Evolutionary conservation across 1,139 yeast genomes (phyloP), one percentile per base, ranked within the genome.

Genomic region (Pneumocystis sp.): DNA sequence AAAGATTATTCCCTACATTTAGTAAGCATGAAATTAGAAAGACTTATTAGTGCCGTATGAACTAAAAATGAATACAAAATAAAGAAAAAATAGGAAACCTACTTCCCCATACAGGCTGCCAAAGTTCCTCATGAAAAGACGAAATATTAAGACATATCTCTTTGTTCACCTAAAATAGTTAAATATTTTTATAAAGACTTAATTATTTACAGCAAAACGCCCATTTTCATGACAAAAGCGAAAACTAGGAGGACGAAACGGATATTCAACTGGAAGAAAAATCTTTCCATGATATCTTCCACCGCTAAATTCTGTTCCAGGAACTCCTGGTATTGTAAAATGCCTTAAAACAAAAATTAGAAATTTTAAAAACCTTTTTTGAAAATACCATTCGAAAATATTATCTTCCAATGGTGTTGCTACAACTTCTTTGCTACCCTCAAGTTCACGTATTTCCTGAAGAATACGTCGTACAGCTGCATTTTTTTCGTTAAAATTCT

Each of bases 91-190:
- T 25, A 21, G 21, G 12, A 50, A 50, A 25, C 57, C 12, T 10
- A 50, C 57, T 50, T 8, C 68, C 68, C 69, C 69, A 67, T 37
- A 67, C 66, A 15, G 69, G 69, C 25, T 61, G 66, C 69, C 69
- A 67, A 45, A 67, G 69, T 50, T 67, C 69, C n/a, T 59, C 69
- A 59, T 67, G 69, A 62, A 67, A 67, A 29, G 66, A 65, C 19
- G 68, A 65, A 7, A 67, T 67, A 25, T 68, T 67, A 56, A 67
- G 63, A 56, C 69, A 67, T 6, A 67, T 67, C 31, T 67, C 69
- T 34, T 59, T 50, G 31, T 67, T 67, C 17, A 67, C 68, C 35
- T 67, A 67, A 59, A 66, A 65, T 19, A 68, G 35, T 21, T 21
- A 39, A 12, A 12, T 25, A 17, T 7, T 50, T 50, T 12, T 25